Base-by-base conservation (phyloP, 1,284 basidiomycete genomes). In the Cutaneotrichosporon cavernicola region DNA sequence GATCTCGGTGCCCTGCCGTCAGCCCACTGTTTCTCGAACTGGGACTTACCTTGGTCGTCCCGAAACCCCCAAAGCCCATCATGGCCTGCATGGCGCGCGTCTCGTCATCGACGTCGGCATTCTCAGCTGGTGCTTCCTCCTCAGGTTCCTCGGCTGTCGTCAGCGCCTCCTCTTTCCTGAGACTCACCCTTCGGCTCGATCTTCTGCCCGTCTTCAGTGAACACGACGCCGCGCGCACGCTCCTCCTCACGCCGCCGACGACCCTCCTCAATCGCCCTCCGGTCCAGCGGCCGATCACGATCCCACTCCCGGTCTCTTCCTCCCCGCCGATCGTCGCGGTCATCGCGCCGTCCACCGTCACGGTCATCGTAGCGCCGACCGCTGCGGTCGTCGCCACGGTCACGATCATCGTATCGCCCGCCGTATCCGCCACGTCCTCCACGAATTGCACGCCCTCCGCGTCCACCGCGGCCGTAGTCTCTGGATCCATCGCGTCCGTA, bases 1-100 rank as follows among this genome's bases (percentile, higher is more conserved):
- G 43, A 92, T 89, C 59, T 84, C 85, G 73, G 90, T 90, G 59
- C 89, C 89, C 91, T 93, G 69, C 16, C 58, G 51, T 58, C 43
- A 68, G 56, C 57, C 57, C 59, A 10, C 21, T 18, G 16, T 4
- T 9, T 4, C 30, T n/a, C 55, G 11, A 5, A 38, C 26, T 26
- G 18, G 9, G 14, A 76, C 85, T 64, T 70, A 92, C 92, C 83
- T 97, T 97, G 0, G 95, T 97, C 0, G 88, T 85, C 8, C 90
- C 92, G 76, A 98, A 98, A 1, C 92, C 91, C 56, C 82, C 78
- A 73, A 98, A 83, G 52, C 95, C 95, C 91, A 98, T 94, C 86
- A 89, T 87, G 32, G 89, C 86, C 83, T 90, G 90, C 90, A 97
- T 93, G 56, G 86, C 88, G 51, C 85, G 85, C 40, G 92, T 80